Evolutionary conservation across 2,329 filamentous ascomycete genomes (phyloP).

Genomic region (Thelonectria olida): DNA sequence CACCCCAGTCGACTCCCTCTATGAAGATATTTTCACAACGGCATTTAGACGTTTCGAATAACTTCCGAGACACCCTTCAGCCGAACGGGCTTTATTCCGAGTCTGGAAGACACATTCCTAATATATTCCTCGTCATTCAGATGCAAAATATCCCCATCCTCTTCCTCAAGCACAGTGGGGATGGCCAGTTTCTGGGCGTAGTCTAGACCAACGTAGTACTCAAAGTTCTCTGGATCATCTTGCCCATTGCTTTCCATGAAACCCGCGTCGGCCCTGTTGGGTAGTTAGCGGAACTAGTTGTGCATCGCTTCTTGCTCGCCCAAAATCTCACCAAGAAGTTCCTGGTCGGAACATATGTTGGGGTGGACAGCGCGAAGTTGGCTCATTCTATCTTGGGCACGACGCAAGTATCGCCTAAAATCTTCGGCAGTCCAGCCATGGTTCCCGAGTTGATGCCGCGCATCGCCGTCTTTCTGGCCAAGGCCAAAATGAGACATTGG

Average conservation of each 20-base stretch:
- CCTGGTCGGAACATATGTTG: constrained; percentile 40
- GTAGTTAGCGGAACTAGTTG: neutral
- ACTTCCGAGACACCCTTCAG: constrained; percentile 12
- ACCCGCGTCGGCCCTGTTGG: neutral
- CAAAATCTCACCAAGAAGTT: constrained; percentile 40
- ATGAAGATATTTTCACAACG: neutral
- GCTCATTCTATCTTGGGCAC: constrained; percentile 31
- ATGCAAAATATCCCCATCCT: constrained; percentile 23
- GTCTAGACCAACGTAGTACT: constrained; percentile 32
- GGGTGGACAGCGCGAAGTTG: neutral
- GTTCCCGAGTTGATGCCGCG: constrained; percentile 41
- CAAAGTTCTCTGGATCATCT: constrained; percentile 21
- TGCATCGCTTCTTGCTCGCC: constrained; percentile 37
- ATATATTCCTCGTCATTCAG: constrained; percentile 26
- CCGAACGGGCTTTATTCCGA: constrained; percentile 3
- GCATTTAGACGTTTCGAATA: constrained; percentile 5
- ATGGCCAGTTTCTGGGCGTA: constrained; percentile 30
- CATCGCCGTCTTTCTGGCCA: no score
- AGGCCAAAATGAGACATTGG: no score
- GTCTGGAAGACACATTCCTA: neutral
- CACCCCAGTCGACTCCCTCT: constrained; percentile 20
- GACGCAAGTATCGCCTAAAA: constrained; percentile 34
- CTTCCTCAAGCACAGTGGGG: constrained; percentile 27
- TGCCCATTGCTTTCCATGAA: neutral
- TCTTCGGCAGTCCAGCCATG: constrained; percentile 37